phyloP scores from a whole-genome alignment of 495 filamentous ascomycete species.

The Rhypophila decipiens region DNA sequence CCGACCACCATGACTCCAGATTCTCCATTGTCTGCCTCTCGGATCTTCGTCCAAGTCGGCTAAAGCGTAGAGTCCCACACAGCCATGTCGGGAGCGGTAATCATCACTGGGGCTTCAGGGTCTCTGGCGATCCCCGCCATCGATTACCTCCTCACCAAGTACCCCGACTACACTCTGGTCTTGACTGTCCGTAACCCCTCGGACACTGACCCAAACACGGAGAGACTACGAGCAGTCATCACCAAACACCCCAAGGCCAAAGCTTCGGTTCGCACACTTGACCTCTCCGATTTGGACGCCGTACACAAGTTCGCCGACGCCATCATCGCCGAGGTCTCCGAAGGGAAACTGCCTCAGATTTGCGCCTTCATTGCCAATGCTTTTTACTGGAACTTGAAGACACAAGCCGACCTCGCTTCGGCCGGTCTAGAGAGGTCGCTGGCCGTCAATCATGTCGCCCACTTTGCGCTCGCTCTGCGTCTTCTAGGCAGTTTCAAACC shows the following conservation, averaged over 20 bases:
- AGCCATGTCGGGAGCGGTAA: conserved; percentile 23
- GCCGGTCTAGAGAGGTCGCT: conserved; percentile 41
- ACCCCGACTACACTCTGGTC: conserved; percentile 31
- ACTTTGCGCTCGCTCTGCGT: conserved; percentile 37
- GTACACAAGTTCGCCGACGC: conserved; percentile 32
- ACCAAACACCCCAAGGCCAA: conserved; percentile 24
- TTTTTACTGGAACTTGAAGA: conserved; percentile 33
- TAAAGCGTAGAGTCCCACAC: too few relatives aligned
- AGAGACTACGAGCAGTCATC: conserved; percentile 29
- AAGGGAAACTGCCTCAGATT: conserved; percentile 31
- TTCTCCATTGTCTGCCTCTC: too few relatives aligned
- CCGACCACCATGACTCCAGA: too few relatives aligned
- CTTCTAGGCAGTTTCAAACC: conserved; percentile 36
- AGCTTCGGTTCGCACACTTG: conserved; percentile 31
- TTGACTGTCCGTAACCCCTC: conserved; percentile 39
- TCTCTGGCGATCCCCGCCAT: conserved; percentile 41
- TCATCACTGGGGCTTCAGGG: conserved; percentile 46
- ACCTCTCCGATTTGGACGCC: conserved; percentile 31
- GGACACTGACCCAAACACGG: conserved; percentile 36
- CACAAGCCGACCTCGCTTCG: conserved; percentile 27
- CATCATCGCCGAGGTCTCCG: conserved; percentile 19
- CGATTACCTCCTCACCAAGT: conserved; percentile 29
- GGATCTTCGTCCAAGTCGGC: too few relatives aligned
- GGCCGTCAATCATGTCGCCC: conserved; percentile 39
- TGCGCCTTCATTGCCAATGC: conserved; percentile 40